Base-by-base conservation (phyloP, 208 protist species). In the Crithidia brevicula region DNA sequence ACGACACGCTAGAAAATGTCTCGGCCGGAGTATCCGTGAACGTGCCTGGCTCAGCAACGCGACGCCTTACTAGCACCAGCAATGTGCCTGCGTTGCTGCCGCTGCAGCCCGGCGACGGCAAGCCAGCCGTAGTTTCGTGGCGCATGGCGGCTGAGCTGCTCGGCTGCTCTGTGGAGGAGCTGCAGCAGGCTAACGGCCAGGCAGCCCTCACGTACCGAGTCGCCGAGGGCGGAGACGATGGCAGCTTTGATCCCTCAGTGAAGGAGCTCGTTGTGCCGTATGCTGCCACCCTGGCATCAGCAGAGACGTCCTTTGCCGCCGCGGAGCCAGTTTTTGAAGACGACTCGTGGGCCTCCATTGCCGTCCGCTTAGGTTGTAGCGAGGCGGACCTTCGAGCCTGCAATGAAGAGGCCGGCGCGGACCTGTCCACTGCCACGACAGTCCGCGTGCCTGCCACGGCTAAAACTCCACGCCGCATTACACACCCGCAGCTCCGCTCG, bases 121-220 rank as follows among this genome's bases (percentile, higher is more conserved):
- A 70, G 23, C 50, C 28, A 7, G 59, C 42, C 23, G 74, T 75
- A 20, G 69, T 61, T 25, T 69, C 69, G 27, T 96, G 91, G 88
- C 79, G 80, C 31, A 76, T 87, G 61, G 91, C 91, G 15, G 91
- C 91, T 18, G 65, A 65, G 22, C 22, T 88, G 3, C 71, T 96
- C 7, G 86, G 73, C n/a, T 96, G 91, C 74, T 83, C 76, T 1
- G 84, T 94, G 20, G 87, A 96, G 53, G 87, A 96, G 60, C 51
- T 96, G n/a, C 91, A 96, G 74, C 82, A 90, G 45, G 80, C 76
- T 2, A 94, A 94, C 50, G 80, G 88, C 28, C 59, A 74, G 43
- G 82, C 88, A 0, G 86, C 86, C 11, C 61, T 88, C 1, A 85
- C 69, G 16, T 96, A 92, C 67, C 66, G 69, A 46, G 43, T 60